Evolutionary conservation across 495 filamentous ascomycete species (phyloP), one percentile per base, ranked within the genome.

Genomic region (Aspergillus biplanus): DNA sequence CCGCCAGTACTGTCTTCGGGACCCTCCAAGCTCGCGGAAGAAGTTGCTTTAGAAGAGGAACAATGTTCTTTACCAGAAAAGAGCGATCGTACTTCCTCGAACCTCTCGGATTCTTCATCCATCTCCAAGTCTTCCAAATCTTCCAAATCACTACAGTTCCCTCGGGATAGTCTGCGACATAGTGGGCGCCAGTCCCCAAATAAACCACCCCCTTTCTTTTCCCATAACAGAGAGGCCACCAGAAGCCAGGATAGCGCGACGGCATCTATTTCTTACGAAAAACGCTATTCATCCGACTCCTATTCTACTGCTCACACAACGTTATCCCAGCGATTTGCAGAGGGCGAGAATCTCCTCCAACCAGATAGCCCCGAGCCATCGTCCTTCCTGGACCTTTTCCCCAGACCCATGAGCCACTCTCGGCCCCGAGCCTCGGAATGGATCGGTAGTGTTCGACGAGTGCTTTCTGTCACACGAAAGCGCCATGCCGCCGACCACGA

Each of bases 301-400:
- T 92, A 88, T 70, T 86, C 82, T 42, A 92, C 91, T 0, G 90
- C 89, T 7, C 80, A 82, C 16, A 86, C 86, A 15, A 83, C 81
- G 18, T 85, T 91, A 62, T 77, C 80, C 2, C 80, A 83, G 16
- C 78, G 88, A 11, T 89, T 89, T 65, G 81, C 83, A 8, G 89
- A 94, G 69, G 88, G 86, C 0, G 87, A 90, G 37, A 73, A 73
- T 2, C 75, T 93, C 33, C 82, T 94, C 44, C 65, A 60, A 33
- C 69, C 64, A 5, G 58, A 35, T 18, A 18, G 21, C 39, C 35
- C 54, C 33, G 58, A 65, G 27, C 61, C 37, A 27, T 62, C 57
- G 52, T 62, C 44, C 52, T 64, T 52, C 33, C 18, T 62, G 52
- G 73, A 66, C 56, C 73, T 54, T 58, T 75, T 59, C 68, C 68